Conservation (phyloP, 768 basidiomycete genomes). For the Suillus sp. region DNA sequence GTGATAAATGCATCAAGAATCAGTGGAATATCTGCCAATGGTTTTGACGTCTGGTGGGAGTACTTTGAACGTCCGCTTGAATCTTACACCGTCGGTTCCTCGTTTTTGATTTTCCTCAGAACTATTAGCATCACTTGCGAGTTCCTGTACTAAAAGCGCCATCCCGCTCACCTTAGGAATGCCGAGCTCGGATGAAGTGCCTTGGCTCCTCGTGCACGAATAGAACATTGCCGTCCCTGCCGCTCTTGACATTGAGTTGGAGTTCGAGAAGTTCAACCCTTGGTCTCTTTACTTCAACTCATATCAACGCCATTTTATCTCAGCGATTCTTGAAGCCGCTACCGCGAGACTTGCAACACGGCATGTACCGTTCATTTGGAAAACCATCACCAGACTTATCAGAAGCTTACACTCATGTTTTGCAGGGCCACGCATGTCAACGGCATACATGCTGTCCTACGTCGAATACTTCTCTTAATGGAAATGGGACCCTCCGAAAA, state of each 20-base stretch:
- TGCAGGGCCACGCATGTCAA: constrained; percentile 84
- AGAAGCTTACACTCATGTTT: constrained; percentile 90
- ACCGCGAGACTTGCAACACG: constrained; percentile 84
- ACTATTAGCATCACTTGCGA: constrained; percentile 98
- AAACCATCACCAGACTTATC: constrained; percentile 77
- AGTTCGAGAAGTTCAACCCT: constrained; percentile 96
- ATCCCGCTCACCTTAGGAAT: constrained; percentile 91
- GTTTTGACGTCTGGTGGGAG: constrained; percentile 98
- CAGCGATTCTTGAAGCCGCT: constrained; percentile 92
- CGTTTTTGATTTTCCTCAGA: constrained; percentile 45
- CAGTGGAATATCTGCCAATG: constrained; percentile 90
- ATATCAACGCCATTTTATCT: constrained; percentile 20
- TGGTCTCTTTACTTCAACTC: constrained; percentile 15
- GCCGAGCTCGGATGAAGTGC: constrained; percentile 79
- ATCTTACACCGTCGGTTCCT: constrained; percentile 27
- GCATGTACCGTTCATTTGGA: constrained; percentile 81
- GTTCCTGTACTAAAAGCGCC: constrained; percentile 99
- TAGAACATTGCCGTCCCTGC: constrained; percentile 97
- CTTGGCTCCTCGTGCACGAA: constrained; percentile 94
- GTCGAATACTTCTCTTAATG: background rate
- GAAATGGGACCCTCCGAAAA: background rate
- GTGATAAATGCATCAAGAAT: constrained; percentile 97
- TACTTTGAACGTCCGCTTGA: constrained; percentile 88
- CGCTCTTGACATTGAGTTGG: constrained; percentile 93
- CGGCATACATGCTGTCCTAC: background rate